Evolutionary conservation across 1,284 basidiomycete species (phyloP).

Genomic region (Cutaneotrichosporon spelunceum): DNA sequence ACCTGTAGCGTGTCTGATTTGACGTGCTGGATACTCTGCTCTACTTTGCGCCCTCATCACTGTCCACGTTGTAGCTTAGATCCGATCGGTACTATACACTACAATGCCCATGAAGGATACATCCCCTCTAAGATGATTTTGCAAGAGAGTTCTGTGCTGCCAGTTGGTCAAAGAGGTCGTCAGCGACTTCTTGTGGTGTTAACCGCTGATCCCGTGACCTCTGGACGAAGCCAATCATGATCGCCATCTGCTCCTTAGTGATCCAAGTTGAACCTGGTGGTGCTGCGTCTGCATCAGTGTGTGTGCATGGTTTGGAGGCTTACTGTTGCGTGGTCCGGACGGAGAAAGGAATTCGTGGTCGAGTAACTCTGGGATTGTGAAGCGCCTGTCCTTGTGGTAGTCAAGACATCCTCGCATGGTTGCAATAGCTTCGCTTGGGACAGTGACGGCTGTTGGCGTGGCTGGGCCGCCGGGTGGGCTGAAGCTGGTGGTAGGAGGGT

Average conservation of each 20-base stretch:
- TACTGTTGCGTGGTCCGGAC: conserved; percentile 17
- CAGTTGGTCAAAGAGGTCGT: conserved; percentile 42
- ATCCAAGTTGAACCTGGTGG: conserved; percentile 43
- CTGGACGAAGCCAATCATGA: conserved; percentile 37
- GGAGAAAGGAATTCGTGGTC: conserved; percentile 51
- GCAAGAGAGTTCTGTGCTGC: conserved; percentile 29
- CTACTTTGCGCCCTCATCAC: background rate
- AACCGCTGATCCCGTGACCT: conserved; percentile 8
- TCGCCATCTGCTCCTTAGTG: conserved; percentile 41
- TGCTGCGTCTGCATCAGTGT: conserved; percentile 10
- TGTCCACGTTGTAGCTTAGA: background rate
- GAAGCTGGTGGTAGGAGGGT: conserved; percentile 34
- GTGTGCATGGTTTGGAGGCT: background rate
- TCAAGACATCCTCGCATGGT: conserved; percentile 54
- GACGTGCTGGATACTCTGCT: background rate
- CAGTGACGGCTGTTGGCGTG: conserved; percentile 30
- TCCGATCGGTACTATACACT: background rate
- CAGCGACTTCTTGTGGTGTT: conserved; percentile 29
- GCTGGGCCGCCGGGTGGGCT: background rate
- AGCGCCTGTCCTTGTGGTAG: conserved; percentile 53
- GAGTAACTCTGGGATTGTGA: conserved; percentile 55
- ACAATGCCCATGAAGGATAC: background rate
- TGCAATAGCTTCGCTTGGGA: conserved; percentile 53
- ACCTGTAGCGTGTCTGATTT: background rate
- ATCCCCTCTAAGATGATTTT: background rate